Percentiles rank a stretch among this genome's conserved stretches.
These are phyloP conservation scores for Candida xiaguanensis DNA, from an alignment of 805 yeast species.

Conservation along the genomic window DNA sequence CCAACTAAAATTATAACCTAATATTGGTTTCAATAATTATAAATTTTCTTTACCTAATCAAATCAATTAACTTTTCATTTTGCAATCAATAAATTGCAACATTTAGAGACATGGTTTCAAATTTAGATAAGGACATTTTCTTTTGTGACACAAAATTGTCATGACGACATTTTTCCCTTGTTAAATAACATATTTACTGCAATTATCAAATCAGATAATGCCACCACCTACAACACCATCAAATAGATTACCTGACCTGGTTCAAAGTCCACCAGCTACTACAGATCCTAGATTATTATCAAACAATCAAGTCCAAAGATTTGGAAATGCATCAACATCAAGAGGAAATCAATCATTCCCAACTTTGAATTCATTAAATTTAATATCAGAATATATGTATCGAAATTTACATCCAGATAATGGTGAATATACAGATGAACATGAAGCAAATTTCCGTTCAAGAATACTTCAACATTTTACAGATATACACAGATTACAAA, in stretches of 20 bases:
- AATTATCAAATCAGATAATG: neutral
- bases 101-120: too few species aligned
- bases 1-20: too few species aligned
- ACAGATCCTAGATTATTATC: neutral
- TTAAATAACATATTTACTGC: neutral
- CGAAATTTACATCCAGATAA: slow-evolving; percentile 4
- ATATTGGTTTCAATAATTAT: too few species aligned
- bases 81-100: too few species aligned
- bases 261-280: neutral
- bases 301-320: slow-evolving; percentile 4
- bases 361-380: slow-evolving; percentile 6
- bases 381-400: slow-evolving; percentile 8
- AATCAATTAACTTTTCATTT: too few species aligned
- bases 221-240: slow-evolving; percentile 6
- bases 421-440: neutral
- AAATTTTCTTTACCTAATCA: too few species aligned
- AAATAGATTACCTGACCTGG: neutral
- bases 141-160: neutral
- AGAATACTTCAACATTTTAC: slow-evolving; percentile 9
- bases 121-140: neutral
- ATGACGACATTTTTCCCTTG: slow-evolving; percentile 4
- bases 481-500: slow-evolving; percentile 9
- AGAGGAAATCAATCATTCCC: neutral
- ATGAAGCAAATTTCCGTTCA: slow-evolving; percentile 9
- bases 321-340: slow-evolving; percentile 6